Conservation (phyloP, 768 basidiomycete species). For the Saitozyma podzolica region DNA sequence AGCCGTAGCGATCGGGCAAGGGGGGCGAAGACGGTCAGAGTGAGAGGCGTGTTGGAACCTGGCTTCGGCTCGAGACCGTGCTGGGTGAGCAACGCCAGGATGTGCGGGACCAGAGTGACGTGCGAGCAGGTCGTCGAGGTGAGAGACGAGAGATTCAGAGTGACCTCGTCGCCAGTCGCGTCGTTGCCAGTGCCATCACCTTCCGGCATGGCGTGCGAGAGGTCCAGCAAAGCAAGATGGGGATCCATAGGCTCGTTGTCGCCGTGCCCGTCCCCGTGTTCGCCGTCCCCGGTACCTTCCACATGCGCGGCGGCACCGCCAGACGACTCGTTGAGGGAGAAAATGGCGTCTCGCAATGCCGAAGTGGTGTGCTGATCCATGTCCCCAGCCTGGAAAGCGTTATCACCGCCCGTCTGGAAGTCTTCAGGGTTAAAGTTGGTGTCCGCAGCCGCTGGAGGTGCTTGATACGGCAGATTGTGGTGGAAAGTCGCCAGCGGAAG, state of each 20-base stretch:
- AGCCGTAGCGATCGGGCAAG: conserved; percentile 39
- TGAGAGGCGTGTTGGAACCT: conserved; percentile 43
- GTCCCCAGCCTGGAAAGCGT: conserved; percentile 36
- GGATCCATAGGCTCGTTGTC: conserved; percentile 31
- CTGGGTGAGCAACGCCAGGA: conserved; percentile 34
- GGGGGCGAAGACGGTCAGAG: conserved; percentile 38
- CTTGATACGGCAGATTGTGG: conserved; percentile 39
- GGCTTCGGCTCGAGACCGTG: conserved; percentile 43
- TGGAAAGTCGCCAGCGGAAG: conserved; percentile 42
- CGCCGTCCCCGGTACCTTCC: conserved; percentile 22
- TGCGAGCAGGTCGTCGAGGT: conserved; percentile 29
- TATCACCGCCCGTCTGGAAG: conserved; percentile 22
- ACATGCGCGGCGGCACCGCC: background rate
- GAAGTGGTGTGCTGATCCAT: conserved; percentile 49
- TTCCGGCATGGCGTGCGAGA: conserved; percentile 31
- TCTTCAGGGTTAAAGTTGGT: conserved; percentile 28
- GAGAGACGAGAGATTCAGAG: conserved; percentile 19
- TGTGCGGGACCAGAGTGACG: conserved; percentile 37
- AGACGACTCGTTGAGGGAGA: conserved; percentile 39
- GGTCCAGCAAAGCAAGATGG: conserved; percentile 43
- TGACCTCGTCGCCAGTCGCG: conserved; percentile 2
- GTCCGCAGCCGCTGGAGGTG: conserved; percentile 11
- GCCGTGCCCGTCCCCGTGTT: conserved; percentile 22
- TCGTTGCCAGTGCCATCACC: conserved; percentile 12
- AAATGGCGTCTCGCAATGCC: conserved; percentile 47